A percentile compares a stretch with the other conserved stretches of the same genome.
Evolutionary conservation across 1,139 yeast genomes (phyloP).

Genomic region (Hyphopichia wangnamkhiaoensis): DNA sequence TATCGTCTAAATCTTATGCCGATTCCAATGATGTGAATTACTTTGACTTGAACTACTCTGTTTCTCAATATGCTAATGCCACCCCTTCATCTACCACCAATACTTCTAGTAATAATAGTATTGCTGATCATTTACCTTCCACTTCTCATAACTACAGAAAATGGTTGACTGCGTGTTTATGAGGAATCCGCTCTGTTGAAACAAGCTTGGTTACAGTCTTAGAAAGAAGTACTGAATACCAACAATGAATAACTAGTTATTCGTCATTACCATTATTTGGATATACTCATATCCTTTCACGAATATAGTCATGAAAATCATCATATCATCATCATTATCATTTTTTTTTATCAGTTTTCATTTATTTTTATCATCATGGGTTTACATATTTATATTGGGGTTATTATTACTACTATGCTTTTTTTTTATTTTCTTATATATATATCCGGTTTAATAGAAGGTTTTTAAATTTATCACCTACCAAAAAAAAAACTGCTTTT

Average conservation of each 20-base stretch:
- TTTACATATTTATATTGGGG: background rate
- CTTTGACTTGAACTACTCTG: constrained; percentile 38
- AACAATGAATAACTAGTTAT: no score
- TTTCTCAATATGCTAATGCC: constrained; percentile 16
- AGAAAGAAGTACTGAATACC: background rate
- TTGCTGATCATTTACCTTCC: constrained; percentile 23
- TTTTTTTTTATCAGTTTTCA: background rate
- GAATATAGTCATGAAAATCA: no score
- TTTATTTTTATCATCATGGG: background rate
- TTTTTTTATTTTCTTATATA: background rate
- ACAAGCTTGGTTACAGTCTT: background rate
- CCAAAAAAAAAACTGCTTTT: background rate
- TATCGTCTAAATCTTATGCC: constrained; percentile 12
- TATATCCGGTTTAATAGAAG: constrained; percentile 1
- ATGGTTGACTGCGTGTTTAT: constrained; percentile 42
- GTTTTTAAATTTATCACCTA: background rate
- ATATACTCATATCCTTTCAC: no score
- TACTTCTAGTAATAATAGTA: constrained; percentile 5
- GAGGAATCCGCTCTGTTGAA: constrained; percentile 3
- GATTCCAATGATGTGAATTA: constrained; percentile 25
- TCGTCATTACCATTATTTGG: no score
- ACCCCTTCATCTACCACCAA: constrained; percentile 12
- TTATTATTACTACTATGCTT: background rate
- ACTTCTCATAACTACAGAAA: constrained; percentile 46
- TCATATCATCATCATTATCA: no score